Base-by-base conservation (phyloP, 2,329 filamentous ascomycete species). In the Talaromyces sp. region DNA sequence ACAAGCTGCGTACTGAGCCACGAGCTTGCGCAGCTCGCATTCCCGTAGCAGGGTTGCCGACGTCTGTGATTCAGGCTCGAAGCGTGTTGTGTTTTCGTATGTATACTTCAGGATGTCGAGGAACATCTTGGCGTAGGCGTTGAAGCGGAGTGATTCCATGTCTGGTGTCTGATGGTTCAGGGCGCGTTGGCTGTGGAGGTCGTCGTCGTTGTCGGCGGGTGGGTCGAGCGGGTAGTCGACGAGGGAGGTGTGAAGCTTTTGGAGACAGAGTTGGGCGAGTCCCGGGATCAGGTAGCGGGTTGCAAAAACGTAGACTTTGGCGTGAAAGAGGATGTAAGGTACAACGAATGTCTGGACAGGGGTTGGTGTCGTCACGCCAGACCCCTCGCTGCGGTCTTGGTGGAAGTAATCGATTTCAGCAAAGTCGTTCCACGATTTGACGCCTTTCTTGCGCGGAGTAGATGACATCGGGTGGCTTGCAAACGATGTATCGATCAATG, bases 291-390 rank as follows among this genome's bases (percentile, higher is more conserved):
- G 67, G 66, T 76, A 79, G 56, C 74, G 73, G 1, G 75, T 75
- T n/a, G 76, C 75, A 61, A 78, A 78, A 63, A 77, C 73, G 64
- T 79, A 78, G 52, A 79, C 64, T 67, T 79, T 78, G n/a, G 76
- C 76, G 46, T 79, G 76, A 67, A 77, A 78, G 42, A 76, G 70
- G 31, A 78, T 70, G 61, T 78, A 77, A 3, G 76, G 75, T 12
- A 75, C 68, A 14, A 72, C 71, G 16, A 67, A 62, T 8, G 55
- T 58, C 65, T 57, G 59, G 58, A 25, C 5, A 1, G 42, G 37
- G 14, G 61, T 56, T 16, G 62, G 63, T 18, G 33, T 44, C 5
- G 59, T 42, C 33, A 42, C 54, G 35, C 54, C 54, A 28, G 54
- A 57, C 1, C 14, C 54, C 28, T 57, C 35, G 35, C 35, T 31